These are phyloP conservation scores for Trichoderma guizhouense DNA, from an alignment of 2,329 filamentous ascomycete genomes.

Conservation along the genomic window DNA sequence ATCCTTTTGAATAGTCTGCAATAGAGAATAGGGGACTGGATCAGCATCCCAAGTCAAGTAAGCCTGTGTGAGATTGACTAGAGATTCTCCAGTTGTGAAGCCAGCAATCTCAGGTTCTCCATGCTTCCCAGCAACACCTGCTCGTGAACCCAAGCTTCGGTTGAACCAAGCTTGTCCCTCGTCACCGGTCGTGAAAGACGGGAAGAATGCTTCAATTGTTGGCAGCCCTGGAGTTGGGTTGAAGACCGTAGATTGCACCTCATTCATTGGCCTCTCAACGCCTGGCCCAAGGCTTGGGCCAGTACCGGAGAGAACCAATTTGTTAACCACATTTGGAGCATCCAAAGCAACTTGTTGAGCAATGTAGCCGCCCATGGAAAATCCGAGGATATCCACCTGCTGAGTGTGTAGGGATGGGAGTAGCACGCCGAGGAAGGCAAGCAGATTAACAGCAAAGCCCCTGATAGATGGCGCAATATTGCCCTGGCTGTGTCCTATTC, in stretches of 20 bases:
- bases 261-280: slow-evolving; percentile 26
- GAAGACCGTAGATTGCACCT: not conserved
- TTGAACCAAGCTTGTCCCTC: slow-evolving; percentile 1
- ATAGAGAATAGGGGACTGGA: not conserved
- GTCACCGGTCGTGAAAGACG: not conserved
- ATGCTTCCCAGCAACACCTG: not conserved
- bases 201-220: not conserved
- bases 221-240: not conserved
- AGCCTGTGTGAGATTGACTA: slow-evolving; percentile 3
- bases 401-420: slow-evolving; percentile 2
- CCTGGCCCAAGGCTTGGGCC: slow-evolving; percentile 37
- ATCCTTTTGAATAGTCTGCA: slow-evolving; percentile 6
- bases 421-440: not conserved
- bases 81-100: not conserved
- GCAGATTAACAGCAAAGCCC: not conserved
- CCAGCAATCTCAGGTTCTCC: not conserved
- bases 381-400: slow-evolving; percentile 44
- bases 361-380: slow-evolving; percentile 47
- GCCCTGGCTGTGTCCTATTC: not conserved
- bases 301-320: slow-evolving; percentile 44
- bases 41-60: slow-evolving; percentile 11
- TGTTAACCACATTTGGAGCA: slow-evolving; percentile 35
- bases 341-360: slow-evolving; percentile 45
- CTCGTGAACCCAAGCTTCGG: not conserved
- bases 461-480: not conserved